Evolutionary conservation across 805 yeast species (phyloP), one percentile per base, ranked within the genome.

Genomic region (Geotrichum ghanense): DNA sequence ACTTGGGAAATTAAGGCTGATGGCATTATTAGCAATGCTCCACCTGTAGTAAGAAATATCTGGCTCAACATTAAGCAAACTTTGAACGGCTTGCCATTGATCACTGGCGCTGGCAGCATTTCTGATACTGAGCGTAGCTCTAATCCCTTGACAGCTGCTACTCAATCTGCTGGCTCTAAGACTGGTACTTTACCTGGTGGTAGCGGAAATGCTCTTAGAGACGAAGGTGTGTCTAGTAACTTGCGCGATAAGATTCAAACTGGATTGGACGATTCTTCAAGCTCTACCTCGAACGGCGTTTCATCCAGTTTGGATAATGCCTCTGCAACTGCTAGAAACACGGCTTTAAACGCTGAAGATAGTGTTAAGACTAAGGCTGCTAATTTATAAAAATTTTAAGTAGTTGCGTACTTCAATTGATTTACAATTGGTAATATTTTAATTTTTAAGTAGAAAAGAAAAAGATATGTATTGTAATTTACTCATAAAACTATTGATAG

Each of bases 1-100:
- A 69, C 72, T 45, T 68, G 81, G 69, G 94, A 83, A 63, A 79
- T 82, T 43, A 70, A 80, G 53, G 54, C 75, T 44, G 83, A 81
- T 60, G 78, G 81, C 17, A 48, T 79, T 16, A 65, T 78, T 39
- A 74, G 76, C 47, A 31, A 31, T 12, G 14, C 37, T 9, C 37
- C 37, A n/a, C 19, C 37, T 5, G 19, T 19, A 5, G 37, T 31
- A 5, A 16, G 37, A 10, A 19, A 31, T 31, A 19, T 5, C 16
- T 31, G 37, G 37, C 37, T 6, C 19, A 6, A 16, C 4, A n/a
- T 31, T 12, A 31, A 31, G 37, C 12, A 12, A n/a, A 31, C 12
- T 5, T n/a, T 31, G 37, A 31, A 19, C 17, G 37, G 37, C 5
- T 12, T 31, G 37, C 37, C 37, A n/a, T 16, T 31, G 12, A 5